phyloP scores from a whole-genome alignment of 306 rosid species.

The Malus asiatica region DNA sequence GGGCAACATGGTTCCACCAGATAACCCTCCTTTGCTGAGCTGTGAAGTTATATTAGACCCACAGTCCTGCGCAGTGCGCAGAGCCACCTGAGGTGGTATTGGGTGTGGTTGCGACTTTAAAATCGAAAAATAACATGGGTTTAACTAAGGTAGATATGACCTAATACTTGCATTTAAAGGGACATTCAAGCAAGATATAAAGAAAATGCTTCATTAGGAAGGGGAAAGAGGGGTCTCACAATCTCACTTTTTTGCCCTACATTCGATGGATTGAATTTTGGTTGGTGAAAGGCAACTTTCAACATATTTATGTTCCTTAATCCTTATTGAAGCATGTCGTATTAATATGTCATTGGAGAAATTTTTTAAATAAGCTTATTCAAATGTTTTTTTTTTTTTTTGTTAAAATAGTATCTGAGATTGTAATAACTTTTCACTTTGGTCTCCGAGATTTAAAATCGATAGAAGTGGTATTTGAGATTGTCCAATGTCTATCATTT shows the following conservation, averaged over 20 bases:
- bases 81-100: not conserved
- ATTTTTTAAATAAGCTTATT: too few species aligned
- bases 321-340: not conserved
- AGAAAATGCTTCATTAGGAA: slow-evolving; percentile 19
- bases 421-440: fast-evolving
- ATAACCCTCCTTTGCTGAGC: slow-evolving; percentile 12
- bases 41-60: slow-evolving; percentile 7
- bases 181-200: slow-evolving; percentile 15
- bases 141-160: slow-evolving; percentile 19
- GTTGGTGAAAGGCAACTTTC: slow-evolving; percentile 34
- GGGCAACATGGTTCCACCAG: slow-evolving; percentile 6
- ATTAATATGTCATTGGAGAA: too few species aligned
- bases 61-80: not conserved
- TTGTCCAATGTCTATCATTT: too few species aligned
- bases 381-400: too few species aligned
- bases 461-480: fast-evolving
- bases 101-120: slow-evolving; percentile 11
- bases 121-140: not conserved
- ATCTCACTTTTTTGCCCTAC: not conserved
- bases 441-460: fast-evolving
- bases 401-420: too few species aligned
- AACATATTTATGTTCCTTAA: slow-evolving; percentile 5
- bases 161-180: slow-evolving; percentile 32
- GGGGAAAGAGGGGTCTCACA: not conserved
- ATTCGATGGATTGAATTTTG: slow-evolving; percentile 7